Conservation (phyloP, 768 basidiomycete species). For the Panaeolus papilionaceus region DNA sequence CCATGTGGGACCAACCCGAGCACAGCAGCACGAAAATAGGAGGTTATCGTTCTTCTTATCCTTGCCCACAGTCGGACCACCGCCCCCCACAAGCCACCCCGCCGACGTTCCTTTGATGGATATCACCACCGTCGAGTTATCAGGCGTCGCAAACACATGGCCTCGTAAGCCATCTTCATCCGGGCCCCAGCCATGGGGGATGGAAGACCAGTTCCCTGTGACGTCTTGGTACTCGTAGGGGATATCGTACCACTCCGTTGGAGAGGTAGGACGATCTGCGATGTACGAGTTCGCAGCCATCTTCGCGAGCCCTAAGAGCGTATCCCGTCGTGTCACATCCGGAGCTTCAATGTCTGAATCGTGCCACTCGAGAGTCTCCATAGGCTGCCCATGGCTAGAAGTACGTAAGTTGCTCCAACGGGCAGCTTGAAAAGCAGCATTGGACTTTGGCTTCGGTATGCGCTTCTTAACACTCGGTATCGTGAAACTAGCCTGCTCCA, state of each 20-base stretch:
- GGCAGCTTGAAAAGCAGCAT: slow-evolving; percentile 42
- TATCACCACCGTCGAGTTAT: slow-evolving; percentile 87
- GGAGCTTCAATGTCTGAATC: slow-evolving; percentile 70
- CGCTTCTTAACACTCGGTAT: slow-evolving; percentile 45
- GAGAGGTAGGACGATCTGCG: slow-evolving; percentile 42
- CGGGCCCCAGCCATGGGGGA: slow-evolving; percentile 90
- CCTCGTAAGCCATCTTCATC: slow-evolving; percentile 91
- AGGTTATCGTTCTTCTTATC: slow-evolving; percentile 96
- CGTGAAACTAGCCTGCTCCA: slow-evolving; percentile 41
- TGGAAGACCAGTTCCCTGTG: slow-evolving; percentile 57
- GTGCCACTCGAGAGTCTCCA: slow-evolving; percentile 58
- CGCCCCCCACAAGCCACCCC: slow-evolving; percentile 65
- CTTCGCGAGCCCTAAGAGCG: slow-evolving; percentile 80
- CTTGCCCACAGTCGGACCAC: slow-evolving; percentile 84
- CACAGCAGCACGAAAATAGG: slow-evolving; percentile 97
- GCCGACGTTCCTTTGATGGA: slow-evolving; percentile 95
- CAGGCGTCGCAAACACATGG: slow-evolving; percentile 84
- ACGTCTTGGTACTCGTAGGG: slow-evolving; percentile 30
- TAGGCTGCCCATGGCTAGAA: slow-evolving; percentile 27
- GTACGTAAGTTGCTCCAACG: slow-evolving; percentile 37
- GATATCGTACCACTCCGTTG: slow-evolving; percentile 71
- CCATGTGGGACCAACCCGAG: slow-evolving; percentile 94
- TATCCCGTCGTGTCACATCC: slow-evolving; percentile 73
- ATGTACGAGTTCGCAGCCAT: slow-evolving; percentile 90
- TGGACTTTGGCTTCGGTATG: slow-evolving; percentile 55